These are phyloP conservation scores for Babesia microti DNA, from an alignment of 169 alveolate genomes.

Conservation along the genomic window DNA sequence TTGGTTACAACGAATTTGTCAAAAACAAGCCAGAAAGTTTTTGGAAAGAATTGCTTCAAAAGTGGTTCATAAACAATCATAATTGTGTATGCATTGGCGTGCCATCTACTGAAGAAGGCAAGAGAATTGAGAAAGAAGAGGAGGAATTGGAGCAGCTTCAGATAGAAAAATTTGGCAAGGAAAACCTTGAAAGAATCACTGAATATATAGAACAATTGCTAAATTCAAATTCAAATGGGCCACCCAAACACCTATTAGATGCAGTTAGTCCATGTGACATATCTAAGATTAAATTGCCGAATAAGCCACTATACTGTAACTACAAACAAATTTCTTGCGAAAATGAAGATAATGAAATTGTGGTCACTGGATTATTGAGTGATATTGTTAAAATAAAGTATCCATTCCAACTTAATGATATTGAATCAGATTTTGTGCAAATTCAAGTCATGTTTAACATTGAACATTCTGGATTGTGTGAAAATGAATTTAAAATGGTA, in stretches of 20 bases:
- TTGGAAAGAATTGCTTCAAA: conserved; percentile 48
- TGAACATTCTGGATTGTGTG: conserved; percentile 7
- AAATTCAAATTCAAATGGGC: conserved; percentile 15
- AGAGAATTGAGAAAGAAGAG: conserved; percentile 32
- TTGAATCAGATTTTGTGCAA: conserved; percentile 50
- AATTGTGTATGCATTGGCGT: conserved; percentile 31
- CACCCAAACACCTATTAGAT: conserved; percentile 29
- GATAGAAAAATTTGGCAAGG: conserved; percentile 24
- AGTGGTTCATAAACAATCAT: conserved; percentile 25
- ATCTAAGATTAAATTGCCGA: conserved; percentile 19
- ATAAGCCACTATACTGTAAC: conserved; percentile 32
- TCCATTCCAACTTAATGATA: conserved; percentile 48
- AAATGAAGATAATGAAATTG: conserved; percentile 3
- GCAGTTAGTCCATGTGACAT: conserved; percentile 20
- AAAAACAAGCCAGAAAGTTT: conserved; percentile 35
- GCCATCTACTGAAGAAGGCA: conserved; percentile 44
- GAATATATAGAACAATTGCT: conserved; percentile 25
- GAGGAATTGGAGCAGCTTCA: conserved; percentile 27
- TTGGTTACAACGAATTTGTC: conserved; percentile 9
- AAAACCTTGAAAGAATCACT: conserved; percentile 27
- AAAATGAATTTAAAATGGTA: conserved; percentile 24
- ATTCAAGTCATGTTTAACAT: conserved; percentile 42
- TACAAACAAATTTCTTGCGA: conserved; percentile 2
- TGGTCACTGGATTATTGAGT: not conserved
- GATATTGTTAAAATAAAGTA: conserved; percentile 6